Percentiles rank a stretch among this genome's conserved stretches.
Evolutionary conservation across 768 basidiomycete genomes (phyloP).

Genomic region (Lentinula boryana): DNA sequence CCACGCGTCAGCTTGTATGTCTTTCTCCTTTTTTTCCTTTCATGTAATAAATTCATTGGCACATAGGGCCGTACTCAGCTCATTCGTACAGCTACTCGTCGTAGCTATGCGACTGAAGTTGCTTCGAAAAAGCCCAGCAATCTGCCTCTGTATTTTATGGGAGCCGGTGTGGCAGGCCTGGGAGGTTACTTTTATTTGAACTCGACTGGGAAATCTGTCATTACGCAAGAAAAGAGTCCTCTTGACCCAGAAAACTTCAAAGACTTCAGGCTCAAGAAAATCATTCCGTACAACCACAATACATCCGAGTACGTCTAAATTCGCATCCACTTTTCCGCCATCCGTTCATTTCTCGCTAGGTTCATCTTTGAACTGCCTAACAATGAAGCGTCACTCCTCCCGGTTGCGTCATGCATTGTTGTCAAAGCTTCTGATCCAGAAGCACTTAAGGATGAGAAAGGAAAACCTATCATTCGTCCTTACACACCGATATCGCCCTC

Average conservation of each 20-base stretch:
- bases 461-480: conserved; percentile 83
- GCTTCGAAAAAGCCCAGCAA: conserved; percentile 42
- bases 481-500: conserved; percentile 90
- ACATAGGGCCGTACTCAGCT: conserved; percentile 5
- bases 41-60: neutral
- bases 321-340: neutral
- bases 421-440: conserved; percentile 70
- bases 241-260: conserved; percentile 71
- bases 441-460: conserved; percentile 64
- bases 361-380: conserved; percentile 80
- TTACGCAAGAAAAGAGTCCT: conserved; percentile 55
- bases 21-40: neutral
- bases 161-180: conserved; percentile 37
- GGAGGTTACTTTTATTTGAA: conserved; percentile 50
- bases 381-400: conserved; percentile 70
- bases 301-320: conserved; percentile 56
- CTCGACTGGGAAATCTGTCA: conserved; percentile 18
- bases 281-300: conserved; percentile 92
- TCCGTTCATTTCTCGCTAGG: conserved; percentile 24
- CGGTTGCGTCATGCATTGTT: conserved; percentile 72
- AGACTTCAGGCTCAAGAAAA: conserved; percentile 76
- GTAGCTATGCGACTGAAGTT: conserved; percentile 28
- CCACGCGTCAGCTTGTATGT: conserved; percentile 39
- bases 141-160: conserved; percentile 41
- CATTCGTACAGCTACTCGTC: neutral